Evolutionary conservation across 768 basidiomycete genomes (phyloP).

Genomic region (Calocybe indica): DNA sequence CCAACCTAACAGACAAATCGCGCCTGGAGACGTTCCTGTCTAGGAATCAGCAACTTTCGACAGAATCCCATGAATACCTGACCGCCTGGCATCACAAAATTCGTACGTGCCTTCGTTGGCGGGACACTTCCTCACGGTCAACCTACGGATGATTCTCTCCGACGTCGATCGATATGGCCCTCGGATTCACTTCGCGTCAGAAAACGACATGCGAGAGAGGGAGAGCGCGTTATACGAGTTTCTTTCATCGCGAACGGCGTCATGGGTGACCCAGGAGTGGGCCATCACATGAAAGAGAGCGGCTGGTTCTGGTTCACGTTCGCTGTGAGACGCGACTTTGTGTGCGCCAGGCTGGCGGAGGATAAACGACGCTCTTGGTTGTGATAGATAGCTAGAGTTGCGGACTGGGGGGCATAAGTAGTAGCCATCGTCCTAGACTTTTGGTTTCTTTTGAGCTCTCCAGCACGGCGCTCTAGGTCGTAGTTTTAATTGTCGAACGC

Average conservation of each 20-base stretch:
- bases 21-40: constrained; percentile 12
- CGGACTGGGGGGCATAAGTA: no score
- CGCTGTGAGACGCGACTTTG: constrained; percentile 4
- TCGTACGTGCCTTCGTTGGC: constrained; percentile 11
- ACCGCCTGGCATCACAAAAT: constrained; percentile 18
- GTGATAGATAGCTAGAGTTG: not conserved
- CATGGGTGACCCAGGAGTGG: not conserved
- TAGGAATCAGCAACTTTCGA: constrained; percentile 9
- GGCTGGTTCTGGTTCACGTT: constrained; percentile 10
- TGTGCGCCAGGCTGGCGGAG: constrained; percentile 3
- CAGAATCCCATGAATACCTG: constrained; percentile 15
- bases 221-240: constrained; percentile 1
- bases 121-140: constrained; percentile 13
- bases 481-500: no score
- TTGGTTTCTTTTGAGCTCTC: no score
- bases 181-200: not conserved
- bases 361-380: constrained; percentile 8
- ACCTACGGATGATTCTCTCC: constrained; percentile 7
- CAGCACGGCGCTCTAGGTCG: no score
- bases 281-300: not conserved
- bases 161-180: constrained; percentile 2
- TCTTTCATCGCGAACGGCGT: constrained; percentile 1
- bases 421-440: no score
- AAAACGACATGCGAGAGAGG: constrained; percentile 2
- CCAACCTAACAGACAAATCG: constrained; percentile 13